Evolutionary conservation across 2,329 filamentous ascomycete genomes (phyloP), one percentile per base, ranked within the genome.

Genomic region (Cryphonectria carpinicola): DNA sequence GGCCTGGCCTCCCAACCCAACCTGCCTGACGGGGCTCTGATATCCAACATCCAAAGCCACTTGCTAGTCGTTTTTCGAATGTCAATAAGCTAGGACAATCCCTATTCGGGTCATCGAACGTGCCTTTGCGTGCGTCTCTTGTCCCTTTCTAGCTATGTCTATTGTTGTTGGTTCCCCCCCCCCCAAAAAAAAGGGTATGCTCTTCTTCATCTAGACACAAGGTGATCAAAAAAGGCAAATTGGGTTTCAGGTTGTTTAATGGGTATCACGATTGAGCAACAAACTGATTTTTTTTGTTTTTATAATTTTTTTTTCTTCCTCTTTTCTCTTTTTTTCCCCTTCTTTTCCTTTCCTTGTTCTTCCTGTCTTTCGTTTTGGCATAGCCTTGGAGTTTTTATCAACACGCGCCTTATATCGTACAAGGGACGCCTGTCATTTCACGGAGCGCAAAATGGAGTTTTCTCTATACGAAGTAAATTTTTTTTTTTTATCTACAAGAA

Each of bases 401-500:
- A 11, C 3, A 3, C 28, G 25, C 28, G 52, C 17, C 52, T 56
- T 56, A 3, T 56, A 8, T 58, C 54, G 2, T 32, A 17, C 28
- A 32, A 56, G 25, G 54, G 54, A 58, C 35, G 58, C 35, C 58
- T 61, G 46, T 61, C 58, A 61, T 61, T 61, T 39, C 58, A 61
- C 11, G 58, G 58, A 61, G 58, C 58, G 58, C 58, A 61, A 61
- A 61, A 61, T 39, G 19, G 46, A 1, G 4, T 22, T 46, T 46
- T 32, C 4, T 39, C 11, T 39, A 37, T 19, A 58, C 14, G 28
- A 32, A 28, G 52, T 14, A 28, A n/a, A n/a, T n/a, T n/a, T n/a
- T n/a, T n/a, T n/a, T n/a, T n/a, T n/a, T 32, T 19, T 58, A 17
- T 32, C 28, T 32, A 35, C 25, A 58, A 58, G 54, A 8, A 32